Conservation (phyloP, 1,139 yeast species). For the Kodamaea alishanica region DNA sequence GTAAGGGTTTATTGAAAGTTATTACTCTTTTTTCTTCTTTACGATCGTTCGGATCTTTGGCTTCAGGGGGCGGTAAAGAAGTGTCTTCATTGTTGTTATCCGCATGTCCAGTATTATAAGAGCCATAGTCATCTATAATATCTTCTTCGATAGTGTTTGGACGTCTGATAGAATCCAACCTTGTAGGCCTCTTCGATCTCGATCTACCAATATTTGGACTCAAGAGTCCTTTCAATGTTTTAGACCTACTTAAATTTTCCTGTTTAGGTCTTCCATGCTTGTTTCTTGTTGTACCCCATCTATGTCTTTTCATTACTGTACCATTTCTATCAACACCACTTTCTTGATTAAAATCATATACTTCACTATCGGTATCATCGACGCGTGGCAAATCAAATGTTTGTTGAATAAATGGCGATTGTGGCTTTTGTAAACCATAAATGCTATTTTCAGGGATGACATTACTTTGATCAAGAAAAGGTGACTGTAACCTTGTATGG, state of each 20-base stretch:
- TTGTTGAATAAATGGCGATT: slow-evolving; percentile 18
- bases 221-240: slow-evolving; percentile 39
- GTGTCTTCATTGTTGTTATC: slow-evolving; percentile 15
- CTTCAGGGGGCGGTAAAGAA: slow-evolving; percentile 20
- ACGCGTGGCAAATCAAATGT: slow-evolving; percentile 11
- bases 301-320: slow-evolving; percentile 59
- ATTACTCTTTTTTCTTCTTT: slow-evolving; percentile 49
- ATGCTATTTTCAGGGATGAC: slow-evolving; percentile 22
- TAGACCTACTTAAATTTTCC: slow-evolving; percentile 44
- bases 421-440: slow-evolving; percentile 18
- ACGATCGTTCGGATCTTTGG: slow-evolving; percentile 39
- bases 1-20: slow-evolving; percentile 68
- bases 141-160: slow-evolving; percentile 23
- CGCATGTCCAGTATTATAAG: slow-evolving; percentile 12
- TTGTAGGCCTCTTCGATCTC: slow-evolving; percentile 4
- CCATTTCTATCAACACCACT: slow-evolving; percentile 9
- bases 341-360: slow-evolving; percentile 6
- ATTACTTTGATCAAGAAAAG: slow-evolving; percentile 24
- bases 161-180: slow-evolving; percentile 18
- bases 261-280: slow-evolving; percentile 63
- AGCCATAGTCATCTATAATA: slow-evolving; percentile 24
- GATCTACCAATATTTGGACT: slow-evolving; percentile 11
- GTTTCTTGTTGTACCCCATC: slow-evolving; percentile 90
- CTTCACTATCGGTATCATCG: slow-evolving; percentile 7
- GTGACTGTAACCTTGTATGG: slow-evolving; percentile 15